phyloP scores from a whole-genome alignment of 2,329 filamentous ascomycete species.

The Helminthosporium solani region DNA sequence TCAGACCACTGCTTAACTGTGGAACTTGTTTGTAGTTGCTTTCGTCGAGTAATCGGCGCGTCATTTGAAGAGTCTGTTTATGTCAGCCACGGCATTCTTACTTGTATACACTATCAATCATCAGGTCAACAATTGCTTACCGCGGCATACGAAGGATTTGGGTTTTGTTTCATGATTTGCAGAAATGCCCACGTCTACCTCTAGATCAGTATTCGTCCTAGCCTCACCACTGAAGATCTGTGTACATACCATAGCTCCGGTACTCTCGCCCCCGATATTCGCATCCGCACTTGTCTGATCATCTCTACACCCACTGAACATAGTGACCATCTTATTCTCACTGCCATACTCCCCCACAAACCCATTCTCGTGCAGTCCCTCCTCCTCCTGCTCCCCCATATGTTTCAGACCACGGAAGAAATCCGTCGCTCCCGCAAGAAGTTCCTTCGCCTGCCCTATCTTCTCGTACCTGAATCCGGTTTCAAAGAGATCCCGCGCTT shows the following conservation, averaged over 20 bases:
- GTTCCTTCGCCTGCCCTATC: conserved; percentile 52
- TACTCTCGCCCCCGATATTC: conserved; percentile 46
- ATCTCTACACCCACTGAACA: conserved; percentile 54
- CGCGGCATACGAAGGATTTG: conserved; percentile 43
- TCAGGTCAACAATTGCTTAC: no score
- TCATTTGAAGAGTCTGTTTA: conserved; percentile 44
- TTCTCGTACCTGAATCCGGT: conserved; percentile 54
- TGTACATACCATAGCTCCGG: conserved; percentile 45
- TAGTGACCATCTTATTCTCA: conserved; percentile 52
- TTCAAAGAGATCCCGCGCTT: conserved; percentile 52
- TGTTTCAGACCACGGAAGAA: conserved; percentile 57
- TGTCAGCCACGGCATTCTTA: no score
- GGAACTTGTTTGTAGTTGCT: conserved; percentile 48
- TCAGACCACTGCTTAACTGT: conserved; percentile 45
- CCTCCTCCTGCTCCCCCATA: conserved; percentile 42
- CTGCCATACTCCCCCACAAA: conserved; percentile 48
- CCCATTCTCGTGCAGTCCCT: conserved; percentile 39
- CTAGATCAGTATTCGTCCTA: not conserved
- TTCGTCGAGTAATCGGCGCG: conserved; percentile 40
- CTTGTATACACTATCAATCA: no score
- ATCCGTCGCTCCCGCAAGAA: conserved; percentile 55
- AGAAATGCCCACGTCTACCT: conserved; percentile 48
- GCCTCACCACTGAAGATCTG: not conserved
- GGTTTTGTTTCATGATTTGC: conserved; percentile 44
- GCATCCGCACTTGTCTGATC: conserved; percentile 55